These are phyloP conservation scores for Takashimella tepidaria DNA, from an alignment of 1,284 basidiomycete genomes.

Conservation along the genomic window DNA sequence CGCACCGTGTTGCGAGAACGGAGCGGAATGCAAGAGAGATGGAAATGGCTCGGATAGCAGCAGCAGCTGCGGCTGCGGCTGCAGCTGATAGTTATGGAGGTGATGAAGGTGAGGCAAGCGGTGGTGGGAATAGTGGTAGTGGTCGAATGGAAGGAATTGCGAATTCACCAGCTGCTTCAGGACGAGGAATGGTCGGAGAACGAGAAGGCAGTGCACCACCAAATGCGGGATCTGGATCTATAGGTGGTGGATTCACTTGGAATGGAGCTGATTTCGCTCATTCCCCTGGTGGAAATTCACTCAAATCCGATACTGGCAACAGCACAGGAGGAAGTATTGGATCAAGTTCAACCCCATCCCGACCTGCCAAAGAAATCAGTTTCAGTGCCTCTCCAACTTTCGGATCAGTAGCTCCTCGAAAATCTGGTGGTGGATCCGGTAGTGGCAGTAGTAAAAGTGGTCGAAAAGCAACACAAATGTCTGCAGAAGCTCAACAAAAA, in stretches of 20 bases:
- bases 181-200: not conserved
- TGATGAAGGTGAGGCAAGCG: not conserved
- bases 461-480: constrained; percentile 16
- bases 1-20: constrained; percentile 34
- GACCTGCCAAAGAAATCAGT: constrained; percentile 6
- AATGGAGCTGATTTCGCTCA: not conserved
- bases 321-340: no score
- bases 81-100: constrained; percentile 3
- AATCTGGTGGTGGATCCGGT: constrained; percentile 1
- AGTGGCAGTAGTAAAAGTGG: constrained; percentile 1
- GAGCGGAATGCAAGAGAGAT: constrained; percentile 39
- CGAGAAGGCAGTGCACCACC: not conserved
- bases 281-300: not conserved
- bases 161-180: not conserved
- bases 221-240: not conserved
- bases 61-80: constrained; percentile 11
- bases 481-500: constrained; percentile 37
- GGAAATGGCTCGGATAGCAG: constrained; percentile 26
- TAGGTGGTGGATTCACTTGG: no score
- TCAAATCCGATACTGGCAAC: not conserved
- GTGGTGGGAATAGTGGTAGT: constrained; percentile 3
- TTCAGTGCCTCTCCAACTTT: constrained; percentile 18
- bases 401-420: constrained; percentile 11
- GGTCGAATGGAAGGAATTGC: not conserved
- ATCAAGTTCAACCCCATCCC: not conserved